Conservation (phyloP, 2,329 filamentous ascomycete genomes). For the Calonectria naviculata region DNA sequence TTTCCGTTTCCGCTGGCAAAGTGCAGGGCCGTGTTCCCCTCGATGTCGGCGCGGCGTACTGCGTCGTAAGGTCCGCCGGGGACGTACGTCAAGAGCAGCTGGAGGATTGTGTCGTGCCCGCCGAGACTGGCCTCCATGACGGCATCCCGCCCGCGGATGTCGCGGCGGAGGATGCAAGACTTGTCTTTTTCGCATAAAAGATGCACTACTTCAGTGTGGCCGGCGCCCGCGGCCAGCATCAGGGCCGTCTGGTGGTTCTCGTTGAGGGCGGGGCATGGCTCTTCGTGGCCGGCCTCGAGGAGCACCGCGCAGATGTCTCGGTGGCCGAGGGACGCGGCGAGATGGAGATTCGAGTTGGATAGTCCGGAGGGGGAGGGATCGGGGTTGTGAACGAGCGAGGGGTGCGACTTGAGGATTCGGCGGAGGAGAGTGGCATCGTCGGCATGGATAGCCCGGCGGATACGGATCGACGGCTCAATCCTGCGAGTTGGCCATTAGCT, state of each 20-base stretch:
- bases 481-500: conserved; percentile 50
- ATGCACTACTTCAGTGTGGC: conserved; percentile 80
- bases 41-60: conserved; percentile 69
- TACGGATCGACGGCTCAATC: conserved; percentile 81
- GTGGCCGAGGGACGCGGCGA: conserved; percentile 80
- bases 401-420: conserved; percentile 81
- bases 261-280: conserved; percentile 79
- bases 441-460: conserved; percentile 84
- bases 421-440: conserved; percentile 78
- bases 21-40: conserved; percentile 89
- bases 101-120: conserved; percentile 73
- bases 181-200: conserved; percentile 75
- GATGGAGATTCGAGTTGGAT: conserved; percentile 86
- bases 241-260: conserved; percentile 83
- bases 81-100: conserved; percentile 71
- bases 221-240: conserved; percentile 78
- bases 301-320: conserved; percentile 76
- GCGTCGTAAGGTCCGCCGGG: conserved; percentile 64
- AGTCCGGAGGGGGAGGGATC: conserved; percentile 75
- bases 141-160: conserved; percentile 77
- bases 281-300: conserved; percentile 80
- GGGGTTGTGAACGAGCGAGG: conserved; percentile 79
- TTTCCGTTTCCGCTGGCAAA: conserved; percentile 88
- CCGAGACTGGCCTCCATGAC: conserved; percentile 73
- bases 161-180: conserved; percentile 70